A percentile compares a stretch with the other conserved stretches of the same genome.
Evolutionary conservation across 495 filamentous ascomycete genomes (phyloP).

Genomic region (Podospora tetraspora): DNA sequence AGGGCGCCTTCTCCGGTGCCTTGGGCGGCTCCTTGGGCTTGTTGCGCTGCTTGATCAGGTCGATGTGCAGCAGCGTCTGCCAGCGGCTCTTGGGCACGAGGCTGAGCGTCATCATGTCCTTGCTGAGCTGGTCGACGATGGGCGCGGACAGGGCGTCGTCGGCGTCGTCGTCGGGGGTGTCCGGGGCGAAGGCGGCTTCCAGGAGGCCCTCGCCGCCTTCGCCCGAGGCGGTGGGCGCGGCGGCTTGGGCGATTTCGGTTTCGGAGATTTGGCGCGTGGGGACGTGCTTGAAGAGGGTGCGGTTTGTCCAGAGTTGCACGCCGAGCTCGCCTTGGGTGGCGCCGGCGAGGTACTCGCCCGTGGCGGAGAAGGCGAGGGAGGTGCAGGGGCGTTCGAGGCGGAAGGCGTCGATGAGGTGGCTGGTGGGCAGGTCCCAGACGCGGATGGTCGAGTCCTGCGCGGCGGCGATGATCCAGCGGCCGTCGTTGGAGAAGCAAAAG

Average conservation of each 20-base stretch:
- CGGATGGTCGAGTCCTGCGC: conserved; percentile 77
- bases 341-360: conserved; percentile 88
- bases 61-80: conserved; percentile 89
- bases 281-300: conserved; percentile 79
- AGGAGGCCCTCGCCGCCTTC: conserved; percentile 64
- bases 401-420: conserved; percentile 88
- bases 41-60: conserved; percentile 86
- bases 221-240: conserved; percentile 69
- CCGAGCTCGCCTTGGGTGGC: conserved; percentile 80
- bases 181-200: conserved; percentile 63
- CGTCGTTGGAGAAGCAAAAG: conserved; percentile 87
- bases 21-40: conserved; percentile 90
- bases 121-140: conserved; percentile 66
- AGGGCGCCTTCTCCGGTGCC: conserved; percentile 87
- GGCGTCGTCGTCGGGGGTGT: conserved; percentile 37
- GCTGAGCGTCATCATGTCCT: conserved; percentile 79
- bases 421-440: conserved; percentile 93
- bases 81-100: conserved; percentile 83
- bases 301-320: conserved; percentile 90
- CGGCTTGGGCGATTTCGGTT: conserved; percentile 57
- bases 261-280: conserved; percentile 77
- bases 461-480: conserved; percentile 86
- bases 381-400: conserved; percentile 69
- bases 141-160: conserved; percentile 44
- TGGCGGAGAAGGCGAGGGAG: conserved; percentile 77